Base-by-base conservation (phyloP, 2,329 filamentous ascomycete genomes). In the Colletotrichum zoysiae region DNA sequence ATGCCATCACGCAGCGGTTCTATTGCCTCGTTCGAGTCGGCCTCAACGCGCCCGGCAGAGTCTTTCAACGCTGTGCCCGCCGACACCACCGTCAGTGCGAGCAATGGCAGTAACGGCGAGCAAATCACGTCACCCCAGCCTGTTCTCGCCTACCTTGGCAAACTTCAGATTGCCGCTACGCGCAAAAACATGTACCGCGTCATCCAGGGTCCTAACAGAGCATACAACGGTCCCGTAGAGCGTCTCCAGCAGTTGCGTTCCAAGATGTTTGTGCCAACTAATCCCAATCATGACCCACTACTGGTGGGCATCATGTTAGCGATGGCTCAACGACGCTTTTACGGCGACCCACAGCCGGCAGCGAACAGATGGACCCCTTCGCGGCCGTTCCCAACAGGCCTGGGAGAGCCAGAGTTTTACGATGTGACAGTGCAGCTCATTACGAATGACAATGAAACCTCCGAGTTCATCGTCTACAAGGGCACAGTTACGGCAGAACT, bases 311-410 rank as follows among this genome's bases (percentile, higher is more conserved):
- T 85, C 55, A 85, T 90, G 68, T 75, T 90, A 16, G 85, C 86
- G 58, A 87, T 90, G 85, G 88, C 88, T 9, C 88, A 90, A 75
- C 81, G 83, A 11, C 83, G 86, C 58, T 87, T 87, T 68, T 89
- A 90, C 75, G 56, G 74, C 26, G 66, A 74, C 26, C 69, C 71
- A 18, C 56, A 46, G 64, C 64, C 69, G n/a, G 62, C 64, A 8
- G 40, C 64, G 44, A 69, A 51, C 18, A 74, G 69, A 18, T 68
- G 72, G 69, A 46, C 56, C 9, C 60, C 70, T 14, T 71, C 67
- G 16, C 61, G 61, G 20, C 61, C 70, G 16, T 55, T 57, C 38
- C 57, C 67, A 9, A 46, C 59, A 12, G 69, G 53, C 33, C 40
- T 51, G 12, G 63, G 71, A 26, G 62, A 70, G 61, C 77, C 83